Base-by-base conservation (phyloP, 108 stramenopile genomes). In the Fragilariopsis cylindrus region DNA sequence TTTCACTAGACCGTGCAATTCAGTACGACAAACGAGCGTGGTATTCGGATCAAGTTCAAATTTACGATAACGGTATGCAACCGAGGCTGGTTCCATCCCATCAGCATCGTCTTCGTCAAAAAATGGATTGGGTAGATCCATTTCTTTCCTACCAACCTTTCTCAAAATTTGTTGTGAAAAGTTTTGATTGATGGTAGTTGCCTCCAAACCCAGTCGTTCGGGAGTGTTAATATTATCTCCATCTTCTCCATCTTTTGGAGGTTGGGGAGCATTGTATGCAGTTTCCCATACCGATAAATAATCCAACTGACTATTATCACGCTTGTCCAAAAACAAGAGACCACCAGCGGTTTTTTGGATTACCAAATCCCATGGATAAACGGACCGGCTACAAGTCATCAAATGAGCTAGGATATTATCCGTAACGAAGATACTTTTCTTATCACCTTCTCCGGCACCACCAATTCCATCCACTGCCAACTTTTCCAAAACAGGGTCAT, bases 351-450 rank as follows among this genome's bases (percentile, higher is more conserved):
- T 60, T 83, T 98, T 97, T 71, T 97, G 95, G 30, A 96, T 85
- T 57, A 98, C 96, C 74, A 98, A 81, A 81, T 99, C 98, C 98
- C 98, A 99, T 7, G 97, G 96, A 82, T 98, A 96, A 18, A 98
- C 94, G 11, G 94, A 95, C 16, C 99, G 87, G 15, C 96, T 88
- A 73, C 90, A 95, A 7, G 97, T 95, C 98, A 99, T 98, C 40
- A 99, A 85, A 76, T 98, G 98, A 16, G 96, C 81, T 68, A 99
- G 70, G 70, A 99, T 95, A 48, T 96, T 86, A 82, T 99, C 99
- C 4, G 99, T 98, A 16, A 93, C 93, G 80, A 96, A 98, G 68
- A 99, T 92, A 0, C 49, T 68, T 63, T 44, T 63, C 62, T 63
- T 63, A 18, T 63, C 62, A 63, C 62, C 62, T 16, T 68, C 1